Percentiles rank a stretch among this genome's conserved stretches.
phyloP scores from a whole-genome alignment of 192 early-diverging fungal species.

The Coemansia sp. region DNA sequence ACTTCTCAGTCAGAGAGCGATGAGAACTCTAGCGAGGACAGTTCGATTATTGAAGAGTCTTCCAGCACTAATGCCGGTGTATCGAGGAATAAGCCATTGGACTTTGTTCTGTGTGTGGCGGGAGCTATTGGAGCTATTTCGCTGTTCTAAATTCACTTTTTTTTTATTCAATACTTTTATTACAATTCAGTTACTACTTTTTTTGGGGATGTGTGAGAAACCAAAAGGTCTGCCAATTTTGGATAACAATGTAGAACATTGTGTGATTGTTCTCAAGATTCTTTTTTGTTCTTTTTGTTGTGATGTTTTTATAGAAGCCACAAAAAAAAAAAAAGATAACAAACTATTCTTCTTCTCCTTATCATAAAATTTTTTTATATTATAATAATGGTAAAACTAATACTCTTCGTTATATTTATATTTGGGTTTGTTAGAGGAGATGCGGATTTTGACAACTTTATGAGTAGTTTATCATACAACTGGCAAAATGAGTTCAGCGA shows the following conservation, averaged over 20 bases:
- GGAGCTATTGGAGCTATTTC: slow-evolving; percentile 32
- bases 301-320: no score
- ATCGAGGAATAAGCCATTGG: background rate
- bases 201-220: background rate
- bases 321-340: background rate
- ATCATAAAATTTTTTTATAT: background rate
- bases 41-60: slow-evolving; percentile 8
- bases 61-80: background rate
- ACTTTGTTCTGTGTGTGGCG: slow-evolving; percentile 25
- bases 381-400: slow-evolving; percentile 8
- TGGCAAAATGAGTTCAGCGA: slow-evolving; percentile 55
- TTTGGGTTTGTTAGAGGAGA: background rate
- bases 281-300: no score
- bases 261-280: no score
- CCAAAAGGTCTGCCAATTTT: background rate
- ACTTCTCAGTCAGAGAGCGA: background rate
- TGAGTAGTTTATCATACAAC: slow-evolving; percentile 52
- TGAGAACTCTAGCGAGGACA: background rate
- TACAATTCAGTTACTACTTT: no score
- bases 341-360: background rate
- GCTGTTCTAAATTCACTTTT: slow-evolving; percentile 30
- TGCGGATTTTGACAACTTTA: slow-evolving; percentile 20
- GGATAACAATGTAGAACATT: background rate
- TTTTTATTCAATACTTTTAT: background rate
- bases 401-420: background rate